phyloP scores from a whole-genome alignment of 2,329 filamentous ascomycete genomes.

The Byssochlamys sp. region DNA sequence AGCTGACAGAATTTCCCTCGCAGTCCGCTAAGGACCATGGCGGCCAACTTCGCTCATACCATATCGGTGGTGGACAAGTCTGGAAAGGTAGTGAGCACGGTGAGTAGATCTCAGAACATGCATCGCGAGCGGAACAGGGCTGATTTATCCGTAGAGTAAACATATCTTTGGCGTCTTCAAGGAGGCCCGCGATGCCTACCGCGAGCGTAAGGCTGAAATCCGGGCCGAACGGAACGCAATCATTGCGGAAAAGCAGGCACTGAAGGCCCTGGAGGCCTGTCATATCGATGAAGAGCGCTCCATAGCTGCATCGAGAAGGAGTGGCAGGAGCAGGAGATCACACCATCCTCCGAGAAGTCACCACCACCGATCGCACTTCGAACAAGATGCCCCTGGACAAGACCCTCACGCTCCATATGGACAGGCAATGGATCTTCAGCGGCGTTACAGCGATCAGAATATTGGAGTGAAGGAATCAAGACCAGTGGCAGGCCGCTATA shows the following conservation, averaged over 20 bases:
- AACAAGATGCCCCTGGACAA: conserved; percentile 18
- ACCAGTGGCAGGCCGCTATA: conserved; percentile 19
- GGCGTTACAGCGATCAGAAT: conserved; percentile 32
- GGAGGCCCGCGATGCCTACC: conserved; percentile 79
- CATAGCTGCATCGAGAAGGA: conserved; percentile 34
- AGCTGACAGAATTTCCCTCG: background rate
- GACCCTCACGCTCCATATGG: conserved; percentile 2
- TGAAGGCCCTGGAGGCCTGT: conserved; percentile 45
- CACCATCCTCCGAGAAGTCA: conserved; percentile 22
- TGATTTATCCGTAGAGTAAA: conserved; percentile 56
- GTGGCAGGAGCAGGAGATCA: conserved; percentile 16
- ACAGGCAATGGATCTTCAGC: conserved; percentile 16
- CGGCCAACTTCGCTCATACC: conserved; percentile 47
- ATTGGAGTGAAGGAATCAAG: conserved; percentile 17
- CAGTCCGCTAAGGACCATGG: conserved; percentile 14
- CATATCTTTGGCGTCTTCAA: conserved; percentile 84
- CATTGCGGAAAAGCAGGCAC: conserved; percentile 48
- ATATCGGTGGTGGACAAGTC: conserved; percentile 85
- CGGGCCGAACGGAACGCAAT: conserved; percentile 58
- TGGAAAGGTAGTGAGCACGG: conserved; percentile 81
- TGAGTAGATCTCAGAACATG: conserved; percentile 38
- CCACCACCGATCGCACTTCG: conserved; percentile 15
- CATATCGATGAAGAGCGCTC: conserved; percentile 40
- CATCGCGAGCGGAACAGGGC: conserved; percentile 1
- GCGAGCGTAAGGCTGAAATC: conserved; percentile 75